Base-by-base conservation (phyloP, 2,329 filamentous ascomycete genomes). In the Calonectria henricotiae region DNA sequence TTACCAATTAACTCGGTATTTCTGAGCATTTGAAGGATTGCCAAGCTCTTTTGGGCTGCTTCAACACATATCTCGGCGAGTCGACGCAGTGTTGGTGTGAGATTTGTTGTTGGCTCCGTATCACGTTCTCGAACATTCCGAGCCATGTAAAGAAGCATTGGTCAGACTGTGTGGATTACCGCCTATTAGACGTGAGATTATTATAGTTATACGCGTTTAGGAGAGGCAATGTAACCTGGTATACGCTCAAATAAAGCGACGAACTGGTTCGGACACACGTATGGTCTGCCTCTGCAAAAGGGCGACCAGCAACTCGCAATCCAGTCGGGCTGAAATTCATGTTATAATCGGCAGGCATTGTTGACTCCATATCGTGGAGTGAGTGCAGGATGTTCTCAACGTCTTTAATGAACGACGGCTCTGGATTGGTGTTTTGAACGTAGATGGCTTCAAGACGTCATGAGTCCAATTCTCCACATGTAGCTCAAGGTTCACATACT, bases 11-110 rank as follows among this genome's bases (percentile, higher is more conserved):
- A 47, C 27, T 72, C 70, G 1, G 49, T 69, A 58, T 62, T 70
- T 11, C 71, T 61, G 20, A 73, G 41, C 23, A 62, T 65, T 37
- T 73, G 70, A 20, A 73, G 67, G 32, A 72, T 72, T 0, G 54
- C 67, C 3, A 73, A 20, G 35, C 71, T 72, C 32, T 72, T 73
- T 1, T 64, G 71, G 8, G 71, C 71, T 0, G 71, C 70, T n/a
- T 73, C 71, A 7, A 73, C 55, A 6, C 71, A 73, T 4, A 71
- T 72, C 12, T 71, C 71, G 7, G 67, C 71, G 13, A 73, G 71
- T n/a, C 69, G 63, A 20, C 71, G 71, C 5, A 73, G 43, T 1
- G 66, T 70, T 8, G 46, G 71, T 2, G 66, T 73, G 27, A 70
- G 47, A 43, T 60, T 69, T n/a, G 54, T 51, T 25, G 27, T 41